Base-by-base conservation (phyloP, 352 stramenopile genomes). In the Phytophthora idaei region DNA sequence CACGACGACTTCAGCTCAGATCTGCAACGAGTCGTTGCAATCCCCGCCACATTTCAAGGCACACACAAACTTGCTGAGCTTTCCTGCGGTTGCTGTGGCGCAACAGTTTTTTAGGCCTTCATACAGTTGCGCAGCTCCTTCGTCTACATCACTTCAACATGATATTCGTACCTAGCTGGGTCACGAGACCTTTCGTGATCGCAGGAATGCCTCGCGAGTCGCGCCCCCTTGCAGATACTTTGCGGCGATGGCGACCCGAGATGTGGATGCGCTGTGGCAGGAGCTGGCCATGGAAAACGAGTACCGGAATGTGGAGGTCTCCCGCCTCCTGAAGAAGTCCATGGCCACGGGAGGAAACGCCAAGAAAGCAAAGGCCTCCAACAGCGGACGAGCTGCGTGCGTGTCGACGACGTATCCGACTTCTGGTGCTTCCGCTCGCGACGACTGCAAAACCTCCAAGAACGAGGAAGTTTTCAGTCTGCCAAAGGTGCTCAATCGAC, bases 401-500 rank as follows among this genome's bases (percentile, higher is more conserved):
- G 36, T 50, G 17, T 57, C 67, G 28, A 10, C 8, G 36, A 51
- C 25, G 7, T 17, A 50, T 31, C 49, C 55, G 9, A 42, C 62
- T 25, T 36, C 36, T 39, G 21, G 1, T 31, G 28, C 55, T 48
- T 41, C 45, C 14, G 3, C 7, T 29, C 39, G 41, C 15, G 36
- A 46, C 9, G 53, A 65, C 11, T 12, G 3, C 45, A 58, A 55
- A 29, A 29, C 5, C 31, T 0, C 7, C 5, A 61, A 57, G 28
- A 27, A 69, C 11, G 51, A 62, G 9, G 62, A 75, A 14, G 1
- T 11, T 4, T 87, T 89, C 59, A 83, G 56, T 58, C 37, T 87
- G 6, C 76, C 77, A 12, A 75, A 71, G 25, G 61, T 89, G 44
- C 59, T 94, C 29, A 94, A 94, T 59, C 72, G 75, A 9, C 64